Base-by-base conservation (phyloP, 768 basidiomycete species). In the Punctularia strigosozonata region DNA sequence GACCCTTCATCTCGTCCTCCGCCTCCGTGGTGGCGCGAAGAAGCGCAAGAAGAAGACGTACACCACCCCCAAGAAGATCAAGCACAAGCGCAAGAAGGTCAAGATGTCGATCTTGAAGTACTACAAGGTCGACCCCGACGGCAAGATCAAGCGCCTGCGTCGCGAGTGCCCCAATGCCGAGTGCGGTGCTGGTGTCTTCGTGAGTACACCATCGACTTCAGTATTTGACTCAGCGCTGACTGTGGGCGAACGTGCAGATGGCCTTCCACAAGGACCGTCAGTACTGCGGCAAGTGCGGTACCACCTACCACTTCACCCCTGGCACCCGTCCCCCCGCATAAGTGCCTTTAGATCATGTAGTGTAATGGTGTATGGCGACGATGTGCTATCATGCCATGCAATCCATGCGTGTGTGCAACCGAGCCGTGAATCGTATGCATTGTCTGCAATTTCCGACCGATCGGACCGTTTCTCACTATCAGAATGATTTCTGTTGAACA, bases 31-130 rank as follows among this genome's bases (percentile, higher is more conserved):
- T 74, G 95, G 95, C 76, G 90, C 80, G 50, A 97, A 97, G 81
- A 98, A 98, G 80, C 82, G 94, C 63, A 98, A 98, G 81, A 99
- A 98, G 77, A 98, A 98, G 77, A 91, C 89, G 40, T 97, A 97
- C 83, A 91, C 80, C 70, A 94, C 90, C 56, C 91, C 90, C 64
- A 95, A 94, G 77, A 97, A 97, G 77, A 80, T 95, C 77, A 98
- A 95, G 82, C 92, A 94, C 74, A 95, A 95, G 79, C 82, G 85
- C 65, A 97, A 98, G 77, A 95, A 97, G 75, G 89, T 94, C 73
- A 98, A 97, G 83, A 97, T 99, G 90, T 69, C 91, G 56, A 95
- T 98, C 69, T 73, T 99, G 63, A 98, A 98, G 69, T 99, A 95
- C 77, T 99, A 97, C 75, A 94, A 95, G 71, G 92, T 99, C 52